Conservation (phyloP, 2,329 filamentous ascomycete genomes). For the Diplodia seriata region DNA sequence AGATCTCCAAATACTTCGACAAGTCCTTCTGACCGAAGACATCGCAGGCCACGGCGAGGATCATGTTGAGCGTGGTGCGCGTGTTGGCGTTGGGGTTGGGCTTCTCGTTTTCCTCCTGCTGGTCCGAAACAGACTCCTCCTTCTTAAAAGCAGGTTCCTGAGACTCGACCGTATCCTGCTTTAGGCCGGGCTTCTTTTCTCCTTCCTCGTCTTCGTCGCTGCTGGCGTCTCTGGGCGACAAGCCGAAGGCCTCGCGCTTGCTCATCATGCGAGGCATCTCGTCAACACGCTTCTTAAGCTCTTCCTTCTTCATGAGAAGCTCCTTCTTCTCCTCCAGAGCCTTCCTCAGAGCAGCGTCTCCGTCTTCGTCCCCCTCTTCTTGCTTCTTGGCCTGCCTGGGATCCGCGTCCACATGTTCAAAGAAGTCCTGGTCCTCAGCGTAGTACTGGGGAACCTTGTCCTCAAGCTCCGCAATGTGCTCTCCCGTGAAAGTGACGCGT, state of each 20-base stretch:
- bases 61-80: constrained; percentile 86
- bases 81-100: constrained; percentile 41
- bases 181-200: neutral
- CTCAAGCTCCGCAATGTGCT: constrained; percentile 40
- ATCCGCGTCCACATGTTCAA: constrained; percentile 15
- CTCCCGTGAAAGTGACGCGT: constrained; percentile 55
- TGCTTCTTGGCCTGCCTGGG: constrained; percentile 11
- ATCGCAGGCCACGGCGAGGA: constrained; percentile 85
- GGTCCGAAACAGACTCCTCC: neutral
- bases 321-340: constrained; percentile 10
- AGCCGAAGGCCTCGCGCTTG: constrained; percentile 20
- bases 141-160: neutral
- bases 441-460: constrained; percentile 38
- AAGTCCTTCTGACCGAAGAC: constrained; percentile 89
- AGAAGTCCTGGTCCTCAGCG: constrained; percentile 39
- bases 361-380: neutral
- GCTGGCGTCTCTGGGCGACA: constrained; percentile 29
- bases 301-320: neutral
- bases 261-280: neutral
- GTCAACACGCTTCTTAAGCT: constrained; percentile 1
- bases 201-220: constrained; percentile 57
- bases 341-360: neutral
- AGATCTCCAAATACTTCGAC: constrained; percentile 72
- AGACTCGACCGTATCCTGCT: neutral
- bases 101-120: neutral